phyloP scores from a whole-genome alignment of 305 asterid genomes.

The Fraxinus albicans region DNA sequence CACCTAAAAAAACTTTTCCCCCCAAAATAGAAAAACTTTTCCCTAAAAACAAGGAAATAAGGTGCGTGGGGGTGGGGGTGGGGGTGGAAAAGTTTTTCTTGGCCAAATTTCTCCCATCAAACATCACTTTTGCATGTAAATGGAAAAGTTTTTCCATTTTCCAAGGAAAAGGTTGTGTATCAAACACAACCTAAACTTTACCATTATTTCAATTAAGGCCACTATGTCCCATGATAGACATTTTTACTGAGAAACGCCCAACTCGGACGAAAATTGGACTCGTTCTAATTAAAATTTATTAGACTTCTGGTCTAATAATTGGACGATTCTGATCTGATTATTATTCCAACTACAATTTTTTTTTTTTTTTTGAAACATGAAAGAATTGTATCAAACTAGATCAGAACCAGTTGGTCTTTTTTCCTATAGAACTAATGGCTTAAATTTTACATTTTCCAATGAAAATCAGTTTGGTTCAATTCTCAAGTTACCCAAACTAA shows the following conservation, averaged over 20 bases:
- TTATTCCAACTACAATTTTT: neutral
- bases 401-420: neutral
- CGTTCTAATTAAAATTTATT: neutral
- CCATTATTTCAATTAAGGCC: neutral
- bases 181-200: neutral
- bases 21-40: too few species aligned
- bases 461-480: neutral
- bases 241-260: neutral
- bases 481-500: neutral
- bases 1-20: too few species aligned
- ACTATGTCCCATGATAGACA: neutral
- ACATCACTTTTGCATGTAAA: too few species aligned
- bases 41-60: too few species aligned
- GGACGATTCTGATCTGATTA: neutral
- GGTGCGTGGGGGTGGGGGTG: too few species aligned
- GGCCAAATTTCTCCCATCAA: too few species aligned
- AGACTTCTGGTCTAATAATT: neutral
- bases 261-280: neutral
- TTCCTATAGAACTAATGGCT: neutral
- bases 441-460: too few species aligned
- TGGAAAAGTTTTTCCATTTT: too few species aligned
- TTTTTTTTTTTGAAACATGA: neutral
- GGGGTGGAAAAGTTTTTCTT: too few species aligned
- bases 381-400: neutral
- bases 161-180: too few species aligned